Percentiles rank a stretch among this genome's conserved stretches.
These are phyloP conservation scores for Phytopythium boreale DNA, from an alignment of 352 stramenopile species.

Conservation along the genomic window DNA sequence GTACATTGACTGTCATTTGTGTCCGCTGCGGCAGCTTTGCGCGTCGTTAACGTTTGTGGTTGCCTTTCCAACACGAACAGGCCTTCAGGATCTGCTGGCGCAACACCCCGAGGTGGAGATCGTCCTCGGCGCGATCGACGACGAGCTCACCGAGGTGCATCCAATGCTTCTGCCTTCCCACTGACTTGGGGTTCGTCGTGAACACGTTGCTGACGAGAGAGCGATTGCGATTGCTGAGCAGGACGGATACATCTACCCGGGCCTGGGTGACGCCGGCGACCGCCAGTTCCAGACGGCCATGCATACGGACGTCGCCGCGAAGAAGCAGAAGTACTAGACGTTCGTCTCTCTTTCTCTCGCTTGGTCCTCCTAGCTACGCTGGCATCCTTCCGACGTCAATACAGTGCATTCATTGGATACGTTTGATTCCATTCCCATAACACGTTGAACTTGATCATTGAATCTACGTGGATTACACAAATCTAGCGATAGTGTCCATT, in stretches of 20 bases:
- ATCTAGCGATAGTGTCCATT: background rate
- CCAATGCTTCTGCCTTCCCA: background rate
- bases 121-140: conserved; percentile 73
- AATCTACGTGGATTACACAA: background rate
- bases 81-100: conserved; percentile 71
- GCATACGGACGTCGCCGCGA: conserved; percentile 42
- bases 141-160: conserved; percentile 64
- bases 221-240: conserved; percentile 19
- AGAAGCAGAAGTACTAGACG: conserved; percentile 61
- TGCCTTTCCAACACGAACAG: conserved; percentile 10
- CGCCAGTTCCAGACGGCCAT: conserved; percentile 77
- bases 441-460: background rate
- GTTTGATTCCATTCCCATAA: background rate
- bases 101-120: conserved; percentile 82
- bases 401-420: conserved; percentile 1
- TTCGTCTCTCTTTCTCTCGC: background rate
- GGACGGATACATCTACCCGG: conserved; percentile 80
- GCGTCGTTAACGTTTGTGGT: background rate
- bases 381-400: background rate
- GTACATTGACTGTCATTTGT: conserved; percentile 16
- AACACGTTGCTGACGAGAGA: background rate
- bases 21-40: too few species aligned
- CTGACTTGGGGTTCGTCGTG: background rate
- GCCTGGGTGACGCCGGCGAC: conserved; percentile 80
- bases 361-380: background rate